These are phyloP conservation scores for Nemophila menziesii DNA, from an alignment of 257 asterid species.

Conservation along the genomic window DNA sequence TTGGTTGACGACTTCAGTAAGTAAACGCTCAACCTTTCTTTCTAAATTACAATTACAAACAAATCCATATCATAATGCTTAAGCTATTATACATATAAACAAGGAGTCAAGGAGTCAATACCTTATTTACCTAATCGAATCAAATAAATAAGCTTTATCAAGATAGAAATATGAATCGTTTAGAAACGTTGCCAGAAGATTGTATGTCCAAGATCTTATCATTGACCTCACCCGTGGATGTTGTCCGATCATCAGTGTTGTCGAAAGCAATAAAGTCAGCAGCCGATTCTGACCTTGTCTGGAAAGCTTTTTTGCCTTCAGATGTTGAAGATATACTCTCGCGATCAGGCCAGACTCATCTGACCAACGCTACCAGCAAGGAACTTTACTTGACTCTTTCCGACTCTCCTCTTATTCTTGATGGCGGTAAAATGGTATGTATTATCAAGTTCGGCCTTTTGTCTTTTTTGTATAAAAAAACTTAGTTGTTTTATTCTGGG, in stretches of 20 bases:
- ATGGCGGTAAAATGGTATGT: constrained; percentile 7
- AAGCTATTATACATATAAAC: background rate
- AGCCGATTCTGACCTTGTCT: constrained; percentile 19
- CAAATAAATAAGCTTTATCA: too few relatives aligned
- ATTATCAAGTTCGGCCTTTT: background rate
- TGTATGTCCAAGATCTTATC: constrained; percentile 15
- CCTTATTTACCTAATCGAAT: too few relatives aligned
- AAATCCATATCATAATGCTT: too few relatives aligned
- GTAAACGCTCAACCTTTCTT: too few relatives aligned
- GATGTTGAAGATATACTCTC: constrained; percentile 6
- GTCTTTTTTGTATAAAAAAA: background rate
- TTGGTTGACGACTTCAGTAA: background rate
- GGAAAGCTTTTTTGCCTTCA: constrained; percentile 12
- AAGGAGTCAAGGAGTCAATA: too few relatives aligned
- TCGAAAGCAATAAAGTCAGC: constrained; percentile 14
- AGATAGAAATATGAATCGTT: background rate
- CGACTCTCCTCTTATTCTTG: constrained; percentile 4
- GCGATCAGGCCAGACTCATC: background rate
- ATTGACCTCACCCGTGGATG: constrained; percentile 16
- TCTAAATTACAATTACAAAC: too few relatives aligned
- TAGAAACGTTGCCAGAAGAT: constrained; percentile 13
- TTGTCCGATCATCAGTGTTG: constrained; percentile 5
- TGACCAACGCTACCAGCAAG: background rate
- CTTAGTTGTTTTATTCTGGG: too few relatives aligned
- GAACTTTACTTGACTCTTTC: constrained; percentile 5